phyloP scores from a whole-genome alignment of 2,329 filamentous ascomycete species.

The Blumeria hordei region DNA sequence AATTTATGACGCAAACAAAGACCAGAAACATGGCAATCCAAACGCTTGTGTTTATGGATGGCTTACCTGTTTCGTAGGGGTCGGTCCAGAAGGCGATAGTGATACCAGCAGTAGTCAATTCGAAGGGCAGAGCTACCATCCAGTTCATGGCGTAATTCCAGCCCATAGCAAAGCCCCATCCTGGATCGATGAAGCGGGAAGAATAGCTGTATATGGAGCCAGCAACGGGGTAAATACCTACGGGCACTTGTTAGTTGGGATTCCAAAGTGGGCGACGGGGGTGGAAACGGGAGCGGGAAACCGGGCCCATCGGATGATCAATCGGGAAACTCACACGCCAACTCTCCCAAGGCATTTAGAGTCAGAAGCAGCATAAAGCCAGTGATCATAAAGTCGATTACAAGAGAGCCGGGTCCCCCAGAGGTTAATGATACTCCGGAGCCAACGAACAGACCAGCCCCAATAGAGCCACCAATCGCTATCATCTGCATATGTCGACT shows the following conservation, averaged over 20 bases:
- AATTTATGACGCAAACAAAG: slow-evolving; percentile 57
- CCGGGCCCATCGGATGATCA: no score
- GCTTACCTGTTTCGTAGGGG: slow-evolving; percentile 16
- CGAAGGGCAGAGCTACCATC: slow-evolving; percentile 60
- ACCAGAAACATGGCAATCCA: slow-evolving; percentile 69
- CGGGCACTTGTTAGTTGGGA: not conserved
- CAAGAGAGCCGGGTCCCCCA: slow-evolving; percentile 44
- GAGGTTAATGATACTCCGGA: slow-evolving; percentile 19
- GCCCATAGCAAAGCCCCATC: slow-evolving; percentile 86
- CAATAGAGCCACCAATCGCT: slow-evolving; percentile 25
- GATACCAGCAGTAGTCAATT: slow-evolving; percentile 66
- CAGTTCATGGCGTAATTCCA: slow-evolving; percentile 85
- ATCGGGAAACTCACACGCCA: slow-evolving; percentile 49
- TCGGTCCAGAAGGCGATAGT: slow-evolving; percentile 64
- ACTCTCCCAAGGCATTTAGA: slow-evolving; percentile 68
- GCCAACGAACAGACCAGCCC: slow-evolving; percentile 25
- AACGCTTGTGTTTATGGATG: slow-evolving; percentile 30
- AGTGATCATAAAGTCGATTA: slow-evolving; percentile 56
- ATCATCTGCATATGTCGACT: slow-evolving; percentile 27
- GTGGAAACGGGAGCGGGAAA: no score
- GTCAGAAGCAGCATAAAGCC: slow-evolving; percentile 39
- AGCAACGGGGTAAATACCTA: slow-evolving; percentile 54
- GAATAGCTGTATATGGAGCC: slow-evolving; percentile 85
- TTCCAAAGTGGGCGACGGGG: no score
- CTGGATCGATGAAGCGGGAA: slow-evolving; percentile 80